Base-by-base conservation (phyloP, 1,284 basidiomycete genomes). In the Caloboletus firmus region DNA sequence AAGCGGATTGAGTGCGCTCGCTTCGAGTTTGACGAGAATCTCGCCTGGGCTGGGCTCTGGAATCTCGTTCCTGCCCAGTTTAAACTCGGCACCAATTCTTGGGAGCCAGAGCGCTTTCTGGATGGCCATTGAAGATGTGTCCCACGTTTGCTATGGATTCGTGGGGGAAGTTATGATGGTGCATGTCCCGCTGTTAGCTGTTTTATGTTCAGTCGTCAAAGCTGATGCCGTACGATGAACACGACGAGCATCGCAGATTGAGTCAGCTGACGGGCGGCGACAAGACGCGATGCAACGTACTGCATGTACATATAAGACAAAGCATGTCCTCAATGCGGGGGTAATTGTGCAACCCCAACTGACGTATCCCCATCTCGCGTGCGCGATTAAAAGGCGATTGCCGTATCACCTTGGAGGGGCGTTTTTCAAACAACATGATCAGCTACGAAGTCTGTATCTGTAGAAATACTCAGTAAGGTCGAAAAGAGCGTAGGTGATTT, bases 71-170 rank as follows among this genome's bases (percentile, higher is more conserved):
- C 36, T 37, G 32, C 51, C 51, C 20, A 68, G 26, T 10, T 7
- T 24, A 24, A 66, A 55, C n/a, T 58, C 22, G 6, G 52, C 59
- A 18, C 51, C 54, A 13, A 59, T 32, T 18, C 50, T 45, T 18
- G 51, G 46, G 17, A 61, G 60, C 60, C 62, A 67, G 12, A 65
- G 61, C 3, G 43, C 58, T 41, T 56, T 60, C 49, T 69, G 62
- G 18, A 32, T 52, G 28, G 41, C 18, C 39, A 59, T 59, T 1
- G n/a, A 6, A 30, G 18, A n/a, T 5, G 20, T 28, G 11, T 50
- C 17, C 20, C 22, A 5, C 17, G 4, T 6, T 32, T 47, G 3
- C 22, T n/a, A 13, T 8, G n/a, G 17, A 18, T 11, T 49, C 10
- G 10, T 5, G 10, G 20, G 8, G 12, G 28, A 11, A 31, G 45